Base-by-base conservation (phyloP, 164 flowering plant species). In the Vitis labrusca region DNA sequence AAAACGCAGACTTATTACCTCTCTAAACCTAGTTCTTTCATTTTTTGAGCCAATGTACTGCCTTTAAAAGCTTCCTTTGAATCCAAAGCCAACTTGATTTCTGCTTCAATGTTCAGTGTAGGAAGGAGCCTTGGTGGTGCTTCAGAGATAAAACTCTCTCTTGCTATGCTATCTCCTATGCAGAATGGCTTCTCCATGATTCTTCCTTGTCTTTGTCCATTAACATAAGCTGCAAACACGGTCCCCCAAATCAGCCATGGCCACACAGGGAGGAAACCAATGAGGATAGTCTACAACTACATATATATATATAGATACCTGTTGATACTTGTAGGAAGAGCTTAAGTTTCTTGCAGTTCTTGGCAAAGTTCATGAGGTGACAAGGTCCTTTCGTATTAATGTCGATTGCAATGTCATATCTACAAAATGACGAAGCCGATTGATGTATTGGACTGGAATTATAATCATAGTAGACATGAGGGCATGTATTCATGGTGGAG, bases 121-220 rank as follows among this genome's bases (percentile, higher is more conserved):
- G 90, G 90, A 29, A 78, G 55, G 49, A 76, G 64, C 11, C 37
- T 72, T 37, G 79, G 12, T 8, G 76, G 15, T 47, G 65, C 71
- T 61, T 73, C 85, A n/a, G 80, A 70, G 8, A 64, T 16, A 17
- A 67, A 6, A 64, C 12, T 75, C 68, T 92, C 97, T 65, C 77
- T 73, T 55, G 85, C 89, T 73, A 90, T 90, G 79, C 86, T 80
- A 11, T 89, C 93, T 53, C 98, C 97, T 3, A 75, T 72, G 64
- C 72, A 12, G 71, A 95, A 95, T 17, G 97, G 86, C 83, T 83
- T 87, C 71, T 95, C 99, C 86, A 86, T 76, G 12, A 95, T 61
- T 74, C 76, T 84, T 64, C 99, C 99, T 86, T 86, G 88, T 71
- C 99, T 88, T 78, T 88, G 86, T 50, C 99, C 99, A 76, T 95